Conservation (phyloP, 2,329 filamentous ascomycete species). For the Gliomastix tumulicola region DNA sequence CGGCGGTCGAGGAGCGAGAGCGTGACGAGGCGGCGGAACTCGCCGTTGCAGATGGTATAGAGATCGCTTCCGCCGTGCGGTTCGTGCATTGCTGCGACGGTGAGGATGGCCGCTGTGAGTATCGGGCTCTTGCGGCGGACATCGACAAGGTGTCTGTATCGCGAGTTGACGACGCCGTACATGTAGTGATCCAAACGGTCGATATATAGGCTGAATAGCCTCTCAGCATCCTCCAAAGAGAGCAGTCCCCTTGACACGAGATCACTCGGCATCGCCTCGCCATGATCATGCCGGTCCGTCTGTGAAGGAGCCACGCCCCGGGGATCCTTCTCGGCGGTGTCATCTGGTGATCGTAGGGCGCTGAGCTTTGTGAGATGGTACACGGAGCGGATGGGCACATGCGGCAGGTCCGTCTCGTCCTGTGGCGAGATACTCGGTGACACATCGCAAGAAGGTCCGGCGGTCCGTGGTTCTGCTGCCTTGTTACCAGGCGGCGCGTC, state of each 20-base stretch:
- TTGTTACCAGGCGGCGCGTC: neutral
- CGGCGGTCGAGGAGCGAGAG: conserved; percentile 27
- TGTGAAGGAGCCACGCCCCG: neutral
- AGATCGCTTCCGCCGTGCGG: conserved; percentile 37
- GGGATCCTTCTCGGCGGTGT: conserved; percentile 4
- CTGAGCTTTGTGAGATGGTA: conserved; percentile 28
- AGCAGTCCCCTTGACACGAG: conserved; percentile 31
- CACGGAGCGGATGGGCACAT: conserved; percentile 29
- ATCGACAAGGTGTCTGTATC: conserved; percentile 39
- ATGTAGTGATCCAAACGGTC: conserved; percentile 42
- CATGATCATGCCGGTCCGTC: too few relatives aligned
- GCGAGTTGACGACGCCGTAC: conserved; percentile 41
- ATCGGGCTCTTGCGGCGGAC: conserved; percentile 48
- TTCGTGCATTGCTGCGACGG: conserved; percentile 52
- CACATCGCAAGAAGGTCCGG: conserved; percentile 11
- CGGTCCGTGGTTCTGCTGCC: neutral
- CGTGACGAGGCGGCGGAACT: conserved; percentile 47
- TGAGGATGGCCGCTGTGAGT: conserved; percentile 47
- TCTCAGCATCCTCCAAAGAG: conserved; percentile 38
- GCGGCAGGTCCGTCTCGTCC: conserved; percentile 26
- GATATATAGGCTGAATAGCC: conserved; percentile 42
- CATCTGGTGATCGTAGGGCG: conserved; percentile 24
- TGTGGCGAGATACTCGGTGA: conserved; percentile 10
- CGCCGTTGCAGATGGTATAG: conserved; percentile 44
- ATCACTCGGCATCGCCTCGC: conserved; percentile 10